phyloP scores from a whole-genome alignment of 1,139 yeast species.

The Taphrina pruni region DNA sequence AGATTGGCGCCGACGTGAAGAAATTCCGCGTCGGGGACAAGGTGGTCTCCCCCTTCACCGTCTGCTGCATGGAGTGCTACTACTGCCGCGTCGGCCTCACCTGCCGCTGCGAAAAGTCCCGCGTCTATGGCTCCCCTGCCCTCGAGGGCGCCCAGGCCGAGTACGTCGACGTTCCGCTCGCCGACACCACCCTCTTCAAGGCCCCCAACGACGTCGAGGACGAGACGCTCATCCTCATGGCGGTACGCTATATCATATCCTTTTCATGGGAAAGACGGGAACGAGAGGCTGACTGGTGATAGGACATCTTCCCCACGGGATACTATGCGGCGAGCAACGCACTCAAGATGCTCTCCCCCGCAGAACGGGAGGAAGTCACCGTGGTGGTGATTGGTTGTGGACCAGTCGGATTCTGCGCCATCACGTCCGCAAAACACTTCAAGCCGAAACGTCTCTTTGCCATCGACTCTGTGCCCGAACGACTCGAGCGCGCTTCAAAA shows the following conservation, averaged over 20 bases:
- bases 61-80: conserved; percentile 60
- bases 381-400: conserved; percentile 63
- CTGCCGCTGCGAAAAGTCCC: conserved; percentile 61
- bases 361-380: conserved; percentile 49
- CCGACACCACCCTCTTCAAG: conserved; percentile 50
- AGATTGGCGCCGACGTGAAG: conserved; percentile 53
- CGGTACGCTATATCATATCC: neutral
- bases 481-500: conserved; percentile 57
- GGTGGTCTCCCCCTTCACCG: conserved; percentile 48
- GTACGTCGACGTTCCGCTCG: conserved; percentile 65
- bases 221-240: conserved; percentile 31
- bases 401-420: conserved; percentile 68
- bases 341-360: conserved; percentile 50
- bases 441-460: conserved; percentile 57
- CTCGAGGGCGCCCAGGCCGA: conserved; percentile 69
- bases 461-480: conserved; percentile 60
- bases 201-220: conserved; percentile 28
- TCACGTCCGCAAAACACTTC: conserved; percentile 57
- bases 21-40: conserved; percentile 52
- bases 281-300: neutral
- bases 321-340: conserved; percentile 61
- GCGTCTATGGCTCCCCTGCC: conserved; percentile 62
- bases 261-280: neutral
- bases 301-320: conserved; percentile 71
- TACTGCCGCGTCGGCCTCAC: conserved; percentile 62